A percentile compares a stretch with the other conserved stretches of the same genome.
These are phyloP conservation scores for Cajanus cajan DNA, from an alignment of 306 rosid species.

Conservation along the genomic window DNA sequence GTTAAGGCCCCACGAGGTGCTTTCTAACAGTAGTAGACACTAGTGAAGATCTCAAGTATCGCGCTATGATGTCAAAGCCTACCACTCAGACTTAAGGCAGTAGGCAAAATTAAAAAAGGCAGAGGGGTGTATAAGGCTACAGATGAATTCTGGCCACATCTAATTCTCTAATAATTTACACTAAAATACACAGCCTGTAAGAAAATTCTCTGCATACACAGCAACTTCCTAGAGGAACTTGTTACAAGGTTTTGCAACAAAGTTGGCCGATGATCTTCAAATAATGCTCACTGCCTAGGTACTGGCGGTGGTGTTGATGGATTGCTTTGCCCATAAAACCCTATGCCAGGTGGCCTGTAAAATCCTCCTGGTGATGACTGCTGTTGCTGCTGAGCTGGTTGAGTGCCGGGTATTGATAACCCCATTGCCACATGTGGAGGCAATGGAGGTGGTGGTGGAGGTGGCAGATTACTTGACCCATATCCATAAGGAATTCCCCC, in stretches of 20 bases:
- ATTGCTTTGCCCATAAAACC: conserved; percentile 78
- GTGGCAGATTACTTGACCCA: conserved; percentile 59
- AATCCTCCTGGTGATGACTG: conserved; percentile 65
- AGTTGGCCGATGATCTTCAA: conserved; percentile 24
- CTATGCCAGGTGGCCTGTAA: conserved; percentile 68
- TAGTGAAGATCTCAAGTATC: neutral
- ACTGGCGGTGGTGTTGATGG: conserved; percentile 66
- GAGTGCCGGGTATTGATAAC: conserved; percentile 54
- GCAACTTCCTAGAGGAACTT: conserved; percentile 32
- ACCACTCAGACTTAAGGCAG: conserved; percentile 5
- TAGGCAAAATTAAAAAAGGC: neutral
- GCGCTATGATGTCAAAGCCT: conserved; percentile 27
- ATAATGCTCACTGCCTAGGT: conserved; percentile 65
- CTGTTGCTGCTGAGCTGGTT: conserved; percentile 53
- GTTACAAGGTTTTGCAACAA: conserved; percentile 24
- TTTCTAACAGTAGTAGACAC: neutral
- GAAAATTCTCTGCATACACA: conserved; percentile 34
- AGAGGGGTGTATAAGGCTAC: neutral
- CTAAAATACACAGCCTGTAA: conserved; percentile 40
- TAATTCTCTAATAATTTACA: conserved; percentile 63
- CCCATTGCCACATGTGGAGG: conserved; percentile 70
- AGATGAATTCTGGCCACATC: conserved; percentile 29
- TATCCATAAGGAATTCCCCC: conserved; percentile 68
- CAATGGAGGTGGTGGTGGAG: conserved; percentile 84
- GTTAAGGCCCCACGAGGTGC: neutral